Evolutionary conservation across 2,329 filamentous ascomycete species (phyloP).

Genomic region (Alternaria tenuissima): DNA sequence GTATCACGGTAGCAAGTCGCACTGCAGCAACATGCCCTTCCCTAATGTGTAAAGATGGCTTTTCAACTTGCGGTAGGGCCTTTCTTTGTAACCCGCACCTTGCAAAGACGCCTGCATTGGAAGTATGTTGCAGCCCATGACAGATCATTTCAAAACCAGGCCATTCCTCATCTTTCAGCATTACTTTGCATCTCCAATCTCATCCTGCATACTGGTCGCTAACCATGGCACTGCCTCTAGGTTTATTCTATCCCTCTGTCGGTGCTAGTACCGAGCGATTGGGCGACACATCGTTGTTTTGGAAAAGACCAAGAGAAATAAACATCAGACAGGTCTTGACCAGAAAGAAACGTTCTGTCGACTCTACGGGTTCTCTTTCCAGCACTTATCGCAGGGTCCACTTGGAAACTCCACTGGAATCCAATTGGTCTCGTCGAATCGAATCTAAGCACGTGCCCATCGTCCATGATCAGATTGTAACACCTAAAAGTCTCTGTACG

Average conservation of each 20-base stretch:
- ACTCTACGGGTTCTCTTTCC: constrained; percentile 41
- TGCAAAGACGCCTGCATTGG: constrained; percentile 42
- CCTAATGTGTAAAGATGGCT: constrained; percentile 42
- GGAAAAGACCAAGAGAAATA: constrained; percentile 43
- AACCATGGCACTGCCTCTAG: constrained; percentile 52
- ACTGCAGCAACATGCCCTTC: constrained; percentile 46
- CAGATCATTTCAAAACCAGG: constrained; percentile 44
- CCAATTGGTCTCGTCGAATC: constrained; percentile 32
- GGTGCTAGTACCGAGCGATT: constrained; percentile 47
- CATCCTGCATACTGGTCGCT: constrained; percentile 36
- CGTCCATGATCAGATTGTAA: constrained; percentile 51
- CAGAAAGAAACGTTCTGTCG: constrained; percentile 38
- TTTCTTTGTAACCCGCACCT: constrained; percentile 41
- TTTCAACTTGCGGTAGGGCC: constrained; percentile 29
- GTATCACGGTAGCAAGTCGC: constrained; percentile 45
- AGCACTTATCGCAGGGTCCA: constrained; percentile 33
- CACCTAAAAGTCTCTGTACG: constrained; percentile 48
- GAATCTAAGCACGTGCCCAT: constrained; percentile 56
- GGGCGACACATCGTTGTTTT: constrained; percentile 41
- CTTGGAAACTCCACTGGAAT: constrained; percentile 28
- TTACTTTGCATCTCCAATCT: constrained; percentile 30
- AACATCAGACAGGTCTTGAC: constrained; percentile 41
- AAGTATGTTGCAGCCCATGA: constrained; percentile 39
- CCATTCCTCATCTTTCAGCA: constrained; percentile 35
- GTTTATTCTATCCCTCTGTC: constrained; percentile 48